Evolutionary conservation across 768 basidiomycete genomes (phyloP), one percentile per base, ranked within the genome.

Genomic region (Austroboletus eburneus): DNA sequence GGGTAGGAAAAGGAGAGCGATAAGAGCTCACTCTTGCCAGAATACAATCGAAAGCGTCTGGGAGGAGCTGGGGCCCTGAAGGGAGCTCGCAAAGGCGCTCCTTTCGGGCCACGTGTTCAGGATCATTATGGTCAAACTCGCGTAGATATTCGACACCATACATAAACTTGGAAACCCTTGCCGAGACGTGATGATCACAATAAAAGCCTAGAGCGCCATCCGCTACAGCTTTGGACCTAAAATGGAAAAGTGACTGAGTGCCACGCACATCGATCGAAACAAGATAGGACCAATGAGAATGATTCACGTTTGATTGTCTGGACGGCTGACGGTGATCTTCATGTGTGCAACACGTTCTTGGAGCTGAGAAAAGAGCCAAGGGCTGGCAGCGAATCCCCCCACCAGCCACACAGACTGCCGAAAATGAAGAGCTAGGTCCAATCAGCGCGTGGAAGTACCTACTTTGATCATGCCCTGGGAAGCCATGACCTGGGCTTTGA

Each of bases 181-280:
- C 85, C 5, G 85, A 85, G 45, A 91, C 88, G 55, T 88, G 83
- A 51, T 89, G 88, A 57, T 89, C 87, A 54, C 83, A 85, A 65
- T 87, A 89, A 65, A 89, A 91, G 23, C 86, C 86, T 51, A 90
- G 79, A 2, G 87, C 86, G 21, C 88, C 87, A 52, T 91, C 86
- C 24, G 88, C 86, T 7, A 89, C 87, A 4, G 88, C 87, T 64
- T 91, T 91, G 16, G 88, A 88, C 13, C 87, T 89, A 53, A n/a
- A 56, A 46, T 10, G 17, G 42, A 22, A 46, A 43, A 10, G 13
- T 14, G 9, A 43, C 5, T 50, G 21, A 55, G 41, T 30, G 33
- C 22, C 39, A 48, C 35, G 45, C 36, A 32, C 30, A 22, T 50
- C 30, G 9, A 41, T 46, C 25, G n/a, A 25, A 8, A 29, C 23